Conservation (phyloP, 2,329 filamentous ascomycete genomes). For the Penicillium sp. region DNA sequence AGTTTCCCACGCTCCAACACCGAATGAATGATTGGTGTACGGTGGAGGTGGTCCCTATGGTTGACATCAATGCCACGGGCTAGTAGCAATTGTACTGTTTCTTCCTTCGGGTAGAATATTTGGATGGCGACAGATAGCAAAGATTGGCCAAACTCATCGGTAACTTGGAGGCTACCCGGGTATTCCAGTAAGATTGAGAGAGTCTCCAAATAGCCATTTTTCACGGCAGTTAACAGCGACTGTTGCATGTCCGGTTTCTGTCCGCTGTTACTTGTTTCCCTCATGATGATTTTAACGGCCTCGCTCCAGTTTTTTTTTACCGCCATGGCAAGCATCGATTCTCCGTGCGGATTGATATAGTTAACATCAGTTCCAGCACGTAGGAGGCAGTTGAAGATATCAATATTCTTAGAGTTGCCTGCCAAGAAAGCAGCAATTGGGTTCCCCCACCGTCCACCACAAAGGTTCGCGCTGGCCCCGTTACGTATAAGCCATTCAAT, state of each 20-base stretch:
- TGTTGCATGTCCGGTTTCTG: not conserved
- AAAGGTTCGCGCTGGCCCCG: not conserved
- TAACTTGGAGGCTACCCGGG: not conserved
- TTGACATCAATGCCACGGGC: not conserved
- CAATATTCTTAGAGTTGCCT: not conserved
- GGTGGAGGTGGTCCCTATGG: not conserved
- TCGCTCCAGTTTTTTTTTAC: not conserved
- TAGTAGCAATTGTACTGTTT: not conserved
- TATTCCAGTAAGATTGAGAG: not conserved
- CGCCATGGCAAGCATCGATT: not conserved
- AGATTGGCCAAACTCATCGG: not conserved
- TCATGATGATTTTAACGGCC: not conserved
- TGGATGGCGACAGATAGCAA: not conserved
- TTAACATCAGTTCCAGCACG: not conserved
- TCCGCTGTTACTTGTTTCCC: not conserved
- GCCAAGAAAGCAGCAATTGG: not conserved
- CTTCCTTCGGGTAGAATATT: too few species aligned
- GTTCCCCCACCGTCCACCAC: not conserved
- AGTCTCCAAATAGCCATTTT: not conserved
- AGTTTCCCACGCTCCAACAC: not conserved
- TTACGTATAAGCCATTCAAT: not conserved
- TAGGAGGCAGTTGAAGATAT: not conserved
- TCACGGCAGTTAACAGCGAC: not conserved
- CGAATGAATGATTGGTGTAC: not conserved
- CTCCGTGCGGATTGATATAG: not conserved